Evolutionary conservation across 345 rosid species (phyloP), one percentile per base, ranked within the genome.

Genomic region (Diplotaxis tenuifolia): DNA sequence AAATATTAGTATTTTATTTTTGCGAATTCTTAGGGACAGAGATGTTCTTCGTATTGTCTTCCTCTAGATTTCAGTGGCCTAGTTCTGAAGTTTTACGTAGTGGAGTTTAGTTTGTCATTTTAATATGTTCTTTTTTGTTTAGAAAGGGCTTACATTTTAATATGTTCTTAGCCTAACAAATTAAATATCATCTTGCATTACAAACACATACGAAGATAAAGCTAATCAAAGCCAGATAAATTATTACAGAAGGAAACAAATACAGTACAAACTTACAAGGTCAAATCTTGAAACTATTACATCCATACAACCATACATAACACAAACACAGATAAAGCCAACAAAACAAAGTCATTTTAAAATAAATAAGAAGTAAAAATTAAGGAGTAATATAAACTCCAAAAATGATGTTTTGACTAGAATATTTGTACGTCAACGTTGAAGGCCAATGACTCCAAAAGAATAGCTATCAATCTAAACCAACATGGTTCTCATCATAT

Each of bases 401-500:
- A 56, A 76, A 64, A 70, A 64, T 45, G 25, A 55, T 62, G 52
- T 54, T 68, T 60, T 23, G 61, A 69, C 42, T 55, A 63, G 21
- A 56, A 71, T 56, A 71, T 65, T 49, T 69, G 65, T 71, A 71
- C 56, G 68, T 67, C 49, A 49, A 27, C 7, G 10, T 15, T 65
- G 31, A 69, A 54, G 65, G 70, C 54, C 14, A 68, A 76, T 50
- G 69, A 25, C 59, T 70, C 67, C 61, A 70, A 71, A n/a, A 65
- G 56, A 71, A 71, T 65, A 36, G 56, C n/a, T 65, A 20, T 25
- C 68, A 52, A 52, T 52, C 59, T 77, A 71, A 66, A 61, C 77
- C 81, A 77, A 61, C 65, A 53, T 66, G 21, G 68, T 66, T 60
- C 40, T 67, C 68, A 60, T 66, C 40, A 22, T 60, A 77, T 59